Base-by-base conservation (phyloP, 2,329 filamentous ascomycete species). In the Colletotrichum sp. region DNA sequence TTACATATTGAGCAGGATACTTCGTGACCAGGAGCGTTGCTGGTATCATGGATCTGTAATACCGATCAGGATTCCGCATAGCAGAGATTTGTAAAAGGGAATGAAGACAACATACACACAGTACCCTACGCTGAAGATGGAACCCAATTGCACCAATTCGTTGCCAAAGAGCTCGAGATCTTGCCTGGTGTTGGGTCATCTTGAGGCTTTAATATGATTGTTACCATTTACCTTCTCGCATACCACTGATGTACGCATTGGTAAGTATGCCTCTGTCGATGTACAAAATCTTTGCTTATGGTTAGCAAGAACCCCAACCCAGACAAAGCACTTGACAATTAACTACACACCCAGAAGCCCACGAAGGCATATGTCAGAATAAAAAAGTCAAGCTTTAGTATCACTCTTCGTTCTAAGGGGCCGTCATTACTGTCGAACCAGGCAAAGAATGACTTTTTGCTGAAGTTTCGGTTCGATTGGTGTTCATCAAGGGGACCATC, bases 31-130 rank as follows among this genome's bases (percentile, higher is more conserved):
- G 52, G 25, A 56, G 52, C 15, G 52, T 56, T 56, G 52, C 52
- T 56, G 52, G 52, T 25, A 56, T 56, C 52, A 56, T 56, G 16
- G 52, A 56, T 25, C 52, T 56, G 25, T 5, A 56, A 1, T 25
- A 1, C 2, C n/a, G 9, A 48, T 48, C 39, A 48, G 39, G 18
- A 48, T 1, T 4, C 18, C n/a, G 18, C 9, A 48, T 48, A 48
- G 0, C 2, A n/a, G 39, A 48, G 3, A n/a, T 48, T n/a, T 48
- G 39, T 12, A 48, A 1, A n/a, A 48, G 16, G 1, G 3, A n/a
- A 27, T 27, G 52, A 27, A 56, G 7, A 12, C 22, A 56, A 56
- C 22, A 15, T 56, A 56, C 52, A 56, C 52, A 3, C 52, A 56
- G 25, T 56, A 56, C 4, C 52, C 22, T 0, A 56, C 52, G 52